Percentiles rank a stretch among this genome's conserved stretches.
Evolutionary conservation across 2,329 filamentous ascomycete species (phyloP).

Genomic region (Cladosporium sp.): DNA sequence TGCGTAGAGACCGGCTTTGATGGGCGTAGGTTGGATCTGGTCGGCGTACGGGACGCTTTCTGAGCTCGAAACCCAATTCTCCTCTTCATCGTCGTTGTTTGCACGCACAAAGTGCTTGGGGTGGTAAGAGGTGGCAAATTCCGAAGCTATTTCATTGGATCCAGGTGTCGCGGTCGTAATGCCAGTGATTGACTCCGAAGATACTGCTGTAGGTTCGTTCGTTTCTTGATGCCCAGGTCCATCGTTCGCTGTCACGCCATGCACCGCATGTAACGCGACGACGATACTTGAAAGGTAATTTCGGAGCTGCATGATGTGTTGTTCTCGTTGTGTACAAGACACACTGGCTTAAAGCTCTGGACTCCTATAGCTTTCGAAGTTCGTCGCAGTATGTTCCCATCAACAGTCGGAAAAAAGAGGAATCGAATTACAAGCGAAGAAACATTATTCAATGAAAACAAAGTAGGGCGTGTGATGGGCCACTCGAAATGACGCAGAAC

Average conservation of each 20-base stretch:
- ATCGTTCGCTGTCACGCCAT: not conserved
- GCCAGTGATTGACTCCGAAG: no score
- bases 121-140: not conserved
- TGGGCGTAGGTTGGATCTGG: not conserved
- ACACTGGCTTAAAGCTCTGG: not conserved
- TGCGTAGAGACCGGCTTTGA: not conserved
- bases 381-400: not conserved
- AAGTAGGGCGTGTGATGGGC: not conserved
- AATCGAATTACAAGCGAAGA: not conserved
- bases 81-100: not conserved
- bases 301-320: not conserved
- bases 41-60: not conserved
- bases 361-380: not conserved
- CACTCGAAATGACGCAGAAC: slow-evolving; percentile 8
- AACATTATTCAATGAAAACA: not conserved
- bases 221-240: not conserved
- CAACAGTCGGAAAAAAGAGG: not conserved
- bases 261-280: not conserved
- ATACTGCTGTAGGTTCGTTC: not conserved
- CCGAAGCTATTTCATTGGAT: not conserved
- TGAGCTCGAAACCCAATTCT: not conserved
- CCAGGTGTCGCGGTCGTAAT: not conserved
- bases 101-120: not conserved
- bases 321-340: not conserved
- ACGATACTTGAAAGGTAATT: slow-evolving; percentile 2